Base-by-base conservation (phyloP, 176 grass and related monocot species). In the Rhipidocladum racemiflorum region DNA sequence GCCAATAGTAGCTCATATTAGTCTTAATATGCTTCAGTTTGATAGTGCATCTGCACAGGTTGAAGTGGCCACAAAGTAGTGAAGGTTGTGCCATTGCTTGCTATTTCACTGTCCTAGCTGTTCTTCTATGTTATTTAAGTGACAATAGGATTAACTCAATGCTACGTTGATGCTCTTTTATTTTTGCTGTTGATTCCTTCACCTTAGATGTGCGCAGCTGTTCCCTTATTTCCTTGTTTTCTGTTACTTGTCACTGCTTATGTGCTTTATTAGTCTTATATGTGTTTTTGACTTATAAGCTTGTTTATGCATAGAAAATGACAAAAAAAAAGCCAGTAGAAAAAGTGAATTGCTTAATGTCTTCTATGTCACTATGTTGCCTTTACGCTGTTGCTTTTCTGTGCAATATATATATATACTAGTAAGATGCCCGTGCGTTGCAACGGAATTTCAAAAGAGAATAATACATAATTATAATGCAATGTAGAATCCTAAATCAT, bases 141-240 rank as follows among this genome's bases (percentile, higher is more conserved):
- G 32, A 34, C 32, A 34, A 3, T 21, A 9, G 48, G 21, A 14
- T 57, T 57, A 55, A 57, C 30, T 74, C 14, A 50, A 38, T 74
- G 0, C 15, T 57, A 75, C 3, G 20, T 39, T 56, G 51, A 56
- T 39, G 12, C 23, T 64, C 23, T 72, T 43, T 1, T 9, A 57
- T 61, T 6, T 51, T 45, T 44, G 2, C 65, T 77, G 45, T 71
- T 73, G 49, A n/a, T 49, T 67, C 56, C 38, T 87, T 75, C 50
- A 15, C 54, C 72, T 24, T 64, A 50, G 48, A 18, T 18, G 17
- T 28, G 2, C 18, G 5, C 17, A 32, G 17, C 39, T 3, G 25
- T 46, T 57, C 6, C 57, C 16, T 25, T 21, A 55, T 28, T 53
- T 54, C n/a, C 30, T 28, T 30, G 23, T 24, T 69, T 40, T 27